Evolutionary conservation across 2,329 filamentous ascomycete species (phyloP).

Genomic region (Herpotrichia juniperi): DNA sequence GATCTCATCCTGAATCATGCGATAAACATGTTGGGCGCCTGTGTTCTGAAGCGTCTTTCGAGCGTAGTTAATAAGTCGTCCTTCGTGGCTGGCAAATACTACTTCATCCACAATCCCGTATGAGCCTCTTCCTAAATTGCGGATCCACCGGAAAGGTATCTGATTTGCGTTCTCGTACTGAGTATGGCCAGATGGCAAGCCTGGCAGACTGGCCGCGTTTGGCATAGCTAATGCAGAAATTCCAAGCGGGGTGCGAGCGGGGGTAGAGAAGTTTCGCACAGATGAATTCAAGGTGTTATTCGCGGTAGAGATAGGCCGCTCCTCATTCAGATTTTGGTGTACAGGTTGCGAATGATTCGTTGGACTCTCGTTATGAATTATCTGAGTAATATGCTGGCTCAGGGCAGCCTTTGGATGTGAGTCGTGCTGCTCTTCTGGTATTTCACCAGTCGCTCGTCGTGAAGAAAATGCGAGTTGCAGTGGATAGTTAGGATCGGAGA

Average conservation of each 20-base stretch:
- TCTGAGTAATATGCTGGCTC: neutral
- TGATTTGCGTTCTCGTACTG: neutral
- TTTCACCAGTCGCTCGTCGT: neutral
- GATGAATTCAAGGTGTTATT: neutral
- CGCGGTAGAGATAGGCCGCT: neutral
- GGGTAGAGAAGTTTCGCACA: neutral
- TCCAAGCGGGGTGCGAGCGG: neutral
- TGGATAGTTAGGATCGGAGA: neutral
- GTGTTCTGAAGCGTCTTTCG: slow-evolving; percentile 2
- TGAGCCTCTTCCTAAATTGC: neutral
- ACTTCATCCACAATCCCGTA: slow-evolving; percentile 4
- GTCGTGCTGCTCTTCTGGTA: neutral
- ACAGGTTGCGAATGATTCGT: neutral
- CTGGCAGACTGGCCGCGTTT: neutral
- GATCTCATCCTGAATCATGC: slow-evolving; percentile 3
- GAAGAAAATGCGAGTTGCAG: neutral
- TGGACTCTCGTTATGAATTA: neutral
- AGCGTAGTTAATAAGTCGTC: neutral
- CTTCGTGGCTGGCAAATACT: neutral
- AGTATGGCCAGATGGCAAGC: neutral
- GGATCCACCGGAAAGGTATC: neutral
- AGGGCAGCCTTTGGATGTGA: neutral
- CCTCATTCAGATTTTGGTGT: neutral
- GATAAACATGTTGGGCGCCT: neutral
- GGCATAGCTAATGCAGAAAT: neutral